These are phyloP conservation scores for Schwanniomyces yamadae DNA, from an alignment of 805 yeast species.

Conservation along the genomic window DNA sequence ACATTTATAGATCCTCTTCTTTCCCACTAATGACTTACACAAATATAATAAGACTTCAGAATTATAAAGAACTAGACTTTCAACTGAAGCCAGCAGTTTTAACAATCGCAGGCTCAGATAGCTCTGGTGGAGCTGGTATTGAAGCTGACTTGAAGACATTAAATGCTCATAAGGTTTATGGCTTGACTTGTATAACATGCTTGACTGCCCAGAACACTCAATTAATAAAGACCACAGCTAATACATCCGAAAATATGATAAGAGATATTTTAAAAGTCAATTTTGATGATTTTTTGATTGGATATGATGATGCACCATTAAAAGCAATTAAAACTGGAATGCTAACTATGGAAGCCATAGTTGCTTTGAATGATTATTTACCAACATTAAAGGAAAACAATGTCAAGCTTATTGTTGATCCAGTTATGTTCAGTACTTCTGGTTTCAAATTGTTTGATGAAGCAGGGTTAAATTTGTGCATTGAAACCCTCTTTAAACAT, in stretches of 20 bases:
- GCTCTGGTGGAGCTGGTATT: conserved; percentile 89
- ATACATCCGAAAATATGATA: conserved; percentile 46
- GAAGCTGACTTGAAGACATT: conserved; percentile 86
- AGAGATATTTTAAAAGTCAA: conserved; percentile 50
- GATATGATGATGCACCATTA: conserved; percentile 34
- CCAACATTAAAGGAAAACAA: conserved; percentile 22
- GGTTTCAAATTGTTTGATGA: conserved; percentile 60
- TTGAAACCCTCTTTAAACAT: conserved; percentile 45
- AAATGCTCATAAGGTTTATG: conserved; percentile 72
- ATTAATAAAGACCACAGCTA: conserved; percentile 43
- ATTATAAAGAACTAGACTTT: not conserved
- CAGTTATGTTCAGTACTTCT: conserved; percentile 81
- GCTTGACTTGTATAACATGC: conserved; percentile 73
- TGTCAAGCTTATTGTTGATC: conserved; percentile 63
- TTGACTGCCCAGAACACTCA: conserved; percentile 76
- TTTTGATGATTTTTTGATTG: conserved; percentile 54
- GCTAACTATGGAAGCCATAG: conserved; percentile 57
- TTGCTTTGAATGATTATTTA: conserved; percentile 40
- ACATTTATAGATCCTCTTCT: no score
- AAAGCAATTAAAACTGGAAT: conserved; percentile 79
- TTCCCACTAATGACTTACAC: not conserved
- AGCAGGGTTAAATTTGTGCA: conserved; percentile 42
- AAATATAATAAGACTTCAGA: not conserved
- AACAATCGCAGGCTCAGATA: conserved; percentile 71
- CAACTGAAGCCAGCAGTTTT: conserved; percentile 19